Conservation (phyloP, 306 rosid species). For the Castanea sativa region DNA sequence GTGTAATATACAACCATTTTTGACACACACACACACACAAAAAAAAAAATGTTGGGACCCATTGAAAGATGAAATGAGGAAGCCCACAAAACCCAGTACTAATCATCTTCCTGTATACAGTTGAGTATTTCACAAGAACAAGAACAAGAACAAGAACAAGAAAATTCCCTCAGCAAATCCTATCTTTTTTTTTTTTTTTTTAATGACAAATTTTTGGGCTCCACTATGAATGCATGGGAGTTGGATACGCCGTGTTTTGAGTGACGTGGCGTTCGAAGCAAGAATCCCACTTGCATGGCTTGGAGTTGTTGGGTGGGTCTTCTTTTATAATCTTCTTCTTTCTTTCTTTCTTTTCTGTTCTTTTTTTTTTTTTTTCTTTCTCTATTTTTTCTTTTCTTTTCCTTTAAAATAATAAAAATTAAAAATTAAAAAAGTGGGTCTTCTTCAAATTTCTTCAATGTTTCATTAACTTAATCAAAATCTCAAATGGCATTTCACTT, state of each 20-base stretch:
- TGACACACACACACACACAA: too few species aligned
- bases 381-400: too few species aligned
- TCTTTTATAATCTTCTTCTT: too few species aligned
- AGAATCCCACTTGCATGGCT: constrained; percentile 29
- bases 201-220: background rate
- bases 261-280: constrained; percentile 45
- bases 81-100: background rate
- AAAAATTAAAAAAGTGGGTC: background rate
- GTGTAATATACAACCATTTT: background rate
- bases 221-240: constrained; percentile 25
- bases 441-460: background rate
- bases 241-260: constrained; percentile 39
- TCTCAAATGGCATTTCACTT: background rate
- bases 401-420: background rate
- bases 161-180: background rate
- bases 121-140: background rate
- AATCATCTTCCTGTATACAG: too few species aligned
- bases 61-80: background rate
- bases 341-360: background rate
- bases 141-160: background rate
- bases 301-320: background rate
- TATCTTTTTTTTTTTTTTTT: background rate
- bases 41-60: too few species aligned
- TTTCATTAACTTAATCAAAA: background rate
- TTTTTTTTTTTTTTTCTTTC: background rate